Percentiles rank a stretch among this genome's conserved stretches.
Conservation (phyloP, 2,329 filamentous ascomycete genomes). For the Colletotrichum scovillei region DNA sequence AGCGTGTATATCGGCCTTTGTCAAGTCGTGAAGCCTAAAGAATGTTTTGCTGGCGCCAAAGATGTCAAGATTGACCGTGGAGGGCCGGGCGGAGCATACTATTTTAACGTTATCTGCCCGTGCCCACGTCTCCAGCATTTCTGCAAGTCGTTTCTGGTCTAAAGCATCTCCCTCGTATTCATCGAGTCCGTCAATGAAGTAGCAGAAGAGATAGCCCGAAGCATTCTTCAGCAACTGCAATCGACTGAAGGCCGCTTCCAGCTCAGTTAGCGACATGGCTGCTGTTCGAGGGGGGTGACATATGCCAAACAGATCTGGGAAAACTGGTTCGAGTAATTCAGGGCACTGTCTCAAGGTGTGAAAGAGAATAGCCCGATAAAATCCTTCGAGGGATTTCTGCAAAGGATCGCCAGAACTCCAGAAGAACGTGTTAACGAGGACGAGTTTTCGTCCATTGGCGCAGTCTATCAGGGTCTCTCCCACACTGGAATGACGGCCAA, state of each 20-base stretch:
- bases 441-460: neutral
- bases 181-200: neutral
- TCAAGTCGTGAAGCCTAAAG: neutral
- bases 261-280: neutral
- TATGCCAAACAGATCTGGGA: neutral
- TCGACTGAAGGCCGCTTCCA: neutral
- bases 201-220: neutral
- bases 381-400: neutral
- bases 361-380: neutral
- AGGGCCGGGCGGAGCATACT: neutral
- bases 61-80: neutral
- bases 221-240: neutral
- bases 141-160: neutral
- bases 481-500: neutral
- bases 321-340: neutral
- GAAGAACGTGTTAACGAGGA: neutral
- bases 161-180: neutral
- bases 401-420: neutral
- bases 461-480: neutral
- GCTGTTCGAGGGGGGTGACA: neutral
- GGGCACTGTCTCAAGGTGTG: neutral
- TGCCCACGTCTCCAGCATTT: neutral
- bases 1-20: neutral
- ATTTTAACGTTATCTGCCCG: neutral
- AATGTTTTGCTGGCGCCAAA: neutral